Percentiles rank a stretch among this genome's conserved stretches.
Conservation (phyloP, 2,329 filamentous ascomycete genomes). For the Xenosphaeropsis pyriputrescens region DNA sequence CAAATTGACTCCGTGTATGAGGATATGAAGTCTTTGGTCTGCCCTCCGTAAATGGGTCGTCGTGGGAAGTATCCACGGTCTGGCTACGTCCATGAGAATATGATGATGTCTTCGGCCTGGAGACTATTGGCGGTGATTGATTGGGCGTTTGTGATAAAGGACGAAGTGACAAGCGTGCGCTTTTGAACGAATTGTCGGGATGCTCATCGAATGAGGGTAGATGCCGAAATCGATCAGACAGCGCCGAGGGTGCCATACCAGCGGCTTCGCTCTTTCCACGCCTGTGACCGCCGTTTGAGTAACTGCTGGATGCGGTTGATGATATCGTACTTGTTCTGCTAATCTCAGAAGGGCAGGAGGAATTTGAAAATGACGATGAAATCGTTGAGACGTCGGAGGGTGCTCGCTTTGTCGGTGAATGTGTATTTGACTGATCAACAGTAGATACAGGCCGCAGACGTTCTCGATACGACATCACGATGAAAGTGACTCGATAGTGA, state of each 20-base stretch:
- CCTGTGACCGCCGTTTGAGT: constrained; percentile 41
- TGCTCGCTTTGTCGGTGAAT: constrained; percentile 32
- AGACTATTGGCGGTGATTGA: constrained; percentile 21
- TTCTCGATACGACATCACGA: constrained; percentile 41
- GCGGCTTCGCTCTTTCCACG: constrained; percentile 63
- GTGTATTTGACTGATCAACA: constrained; percentile 23
- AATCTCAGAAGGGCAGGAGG: constrained; percentile 31
- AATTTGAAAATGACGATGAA: constrained; percentile 51
- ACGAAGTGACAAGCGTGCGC: constrained; percentile 61
- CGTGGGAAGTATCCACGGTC: constrained; percentile 1
- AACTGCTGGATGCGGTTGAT: constrained; percentile 53
- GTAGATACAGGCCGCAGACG: constrained; percentile 42
- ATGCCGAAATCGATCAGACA: constrained; percentile 30
- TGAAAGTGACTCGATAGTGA: neutral
- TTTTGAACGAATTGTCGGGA: constrained; percentile 54
- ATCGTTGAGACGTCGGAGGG: constrained; percentile 57
- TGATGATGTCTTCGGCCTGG: constrained; percentile 11
- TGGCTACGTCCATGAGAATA: constrained; percentile 2
- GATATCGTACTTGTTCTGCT: constrained; percentile 57
- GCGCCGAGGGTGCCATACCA: constrained; percentile 32
- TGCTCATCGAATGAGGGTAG: constrained; percentile 23
- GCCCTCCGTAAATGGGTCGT: too few species aligned
- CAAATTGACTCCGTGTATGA: too few species aligned
- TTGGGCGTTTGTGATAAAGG: constrained; percentile 56
- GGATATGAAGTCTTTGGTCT: too few species aligned